Base-by-base conservation (phyloP, 2,329 filamentous ascomycete genomes). In the Xylariales sp. region DNA sequence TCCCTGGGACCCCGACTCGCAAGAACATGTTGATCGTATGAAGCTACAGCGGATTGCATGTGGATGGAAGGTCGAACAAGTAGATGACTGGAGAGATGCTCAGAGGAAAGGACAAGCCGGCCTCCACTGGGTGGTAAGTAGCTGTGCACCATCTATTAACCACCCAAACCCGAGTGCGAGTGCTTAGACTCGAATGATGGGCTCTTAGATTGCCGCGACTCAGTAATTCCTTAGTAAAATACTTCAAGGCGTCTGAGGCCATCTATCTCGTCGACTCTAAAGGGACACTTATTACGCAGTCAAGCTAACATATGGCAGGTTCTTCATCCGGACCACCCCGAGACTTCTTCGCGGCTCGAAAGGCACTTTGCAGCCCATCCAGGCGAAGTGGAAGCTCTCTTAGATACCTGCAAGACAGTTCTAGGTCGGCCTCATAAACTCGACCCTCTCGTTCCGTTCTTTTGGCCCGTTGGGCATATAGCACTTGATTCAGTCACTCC, bases 401-500 rank as follows among this genome's bases (percentile, higher is more conserved):
- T 45, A 9, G 71, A 74, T 36, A 72, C 63, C 23, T 64, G 65
- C 55, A 73, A 65, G 65, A 68, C 23, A 57, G 62, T 69, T 18
- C 62, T 65, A 18, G 70, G 41, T 34, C 76, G 57, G 0, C 39
- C 30, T 57, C 69, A 67, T 58, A 76, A 58, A 65, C 71, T 69
- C 0, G 62, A 68, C 1, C 68, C 72, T 0, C 49, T 65, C 0
- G 10, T 43, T 4, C 30, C 63, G 0, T 30, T 34, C 3, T 79
- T 80, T 49, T 50, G 74, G 5, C 78, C 78, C 0, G 67, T 80
- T 28, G 78, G 78, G 3, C 78, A 80, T 53, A 76, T 79, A 43
- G 73, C 75, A 2, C 72, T 80, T 3, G 74, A 75, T 64, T 62
- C 53, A 3, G 67, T 72, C 34, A 67, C 73, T 7, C 41, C 67